These are phyloP conservation scores for Pulveroboletus sp. DNA, from an alignment of 768 basidiomycete genomes.

Conservation along the genomic window DNA sequence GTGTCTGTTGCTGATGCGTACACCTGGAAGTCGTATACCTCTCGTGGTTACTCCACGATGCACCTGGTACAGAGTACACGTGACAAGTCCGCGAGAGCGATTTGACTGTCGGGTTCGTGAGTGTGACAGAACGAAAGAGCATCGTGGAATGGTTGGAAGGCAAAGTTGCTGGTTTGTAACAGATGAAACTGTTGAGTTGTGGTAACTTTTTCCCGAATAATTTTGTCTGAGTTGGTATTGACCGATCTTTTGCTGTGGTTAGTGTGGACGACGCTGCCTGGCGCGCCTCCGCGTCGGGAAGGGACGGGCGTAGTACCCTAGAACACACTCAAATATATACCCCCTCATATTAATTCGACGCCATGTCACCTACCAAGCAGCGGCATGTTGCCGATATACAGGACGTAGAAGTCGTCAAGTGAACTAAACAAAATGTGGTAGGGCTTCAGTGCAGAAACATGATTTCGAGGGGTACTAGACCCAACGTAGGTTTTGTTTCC, in stretches of 20 bases:
- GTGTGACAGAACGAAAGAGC: constrained; percentile 80
- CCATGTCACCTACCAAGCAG: constrained; percentile 55
- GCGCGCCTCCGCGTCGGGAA: constrained; percentile 43
- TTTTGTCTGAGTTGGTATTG: not conserved
- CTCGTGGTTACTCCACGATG: constrained; percentile 75
- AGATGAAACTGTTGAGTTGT: constrained; percentile 20
- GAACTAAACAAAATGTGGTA: constrained; percentile 65
- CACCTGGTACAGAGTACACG: constrained; percentile 81
- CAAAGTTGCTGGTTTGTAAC: constrained; percentile 28
- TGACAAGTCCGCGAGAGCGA: constrained; percentile 75
- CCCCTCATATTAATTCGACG: constrained; percentile 24
- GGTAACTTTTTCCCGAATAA: constrained; percentile 9
- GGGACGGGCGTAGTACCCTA: constrained; percentile 16
- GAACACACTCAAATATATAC: constrained; percentile 18
- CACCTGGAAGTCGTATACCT: constrained; percentile 79
- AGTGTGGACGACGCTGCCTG: constrained; percentile 60
- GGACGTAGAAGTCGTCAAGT: constrained; percentile 84
- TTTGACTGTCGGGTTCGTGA: constrained; percentile 69
- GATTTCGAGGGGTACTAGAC: constrained; percentile 76
- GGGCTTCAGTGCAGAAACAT: constrained; percentile 79
- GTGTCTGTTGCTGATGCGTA: constrained; percentile 49
- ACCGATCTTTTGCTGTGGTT: constrained; percentile 3
- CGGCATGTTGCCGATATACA: constrained; percentile 72
- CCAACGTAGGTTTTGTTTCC: constrained; percentile 56
- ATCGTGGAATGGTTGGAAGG: constrained; percentile 86